Evolutionary conservation across 1,284 basidiomycete genomes (phyloP).

Genomic region (Malassezia japonica): DNA sequence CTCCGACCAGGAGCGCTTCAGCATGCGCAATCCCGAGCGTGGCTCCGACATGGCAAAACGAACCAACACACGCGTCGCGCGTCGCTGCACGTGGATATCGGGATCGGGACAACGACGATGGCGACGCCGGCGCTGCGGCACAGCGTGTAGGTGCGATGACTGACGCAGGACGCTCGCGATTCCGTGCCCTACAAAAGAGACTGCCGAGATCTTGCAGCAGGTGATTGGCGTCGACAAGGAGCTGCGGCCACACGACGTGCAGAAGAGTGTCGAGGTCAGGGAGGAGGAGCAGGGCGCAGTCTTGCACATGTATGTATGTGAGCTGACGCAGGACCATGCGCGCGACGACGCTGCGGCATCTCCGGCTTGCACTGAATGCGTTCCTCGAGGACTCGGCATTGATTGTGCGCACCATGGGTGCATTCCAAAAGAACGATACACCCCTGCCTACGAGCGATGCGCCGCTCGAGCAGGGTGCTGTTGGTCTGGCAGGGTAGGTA

Average conservation of each 20-base stretch:
- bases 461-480: slow-evolving; percentile 31
- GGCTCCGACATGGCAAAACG: slow-evolving; percentile 1
- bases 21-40: slow-evolving; percentile 17
- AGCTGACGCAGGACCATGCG: slow-evolving; percentile 7
- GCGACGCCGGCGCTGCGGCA: slow-evolving; percentile 1
- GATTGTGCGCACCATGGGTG: slow-evolving; percentile 29
- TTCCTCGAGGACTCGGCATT: slow-evolving; percentile 31
- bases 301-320: slow-evolving; percentile 4
- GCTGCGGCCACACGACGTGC: slow-evolving; percentile 32
- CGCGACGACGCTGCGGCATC: slow-evolving; percentile 33
- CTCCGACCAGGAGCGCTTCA: slow-evolving; percentile 16
- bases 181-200: slow-evolving; percentile 22
- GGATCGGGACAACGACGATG: not conserved
- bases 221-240: slow-evolving; percentile 32
- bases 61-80: not conserved
- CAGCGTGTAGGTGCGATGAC: slow-evolving; percentile 17
- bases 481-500: slow-evolving; percentile 26
- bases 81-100: slow-evolving; percentile 5
- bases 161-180: slow-evolving; percentile 27
- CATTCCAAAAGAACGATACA: slow-evolving; percentile 11
- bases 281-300: not conserved
- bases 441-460: not conserved
- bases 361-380: slow-evolving; percentile 31
- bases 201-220: slow-evolving; percentile 22
- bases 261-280: slow-evolving; percentile 23